Percentiles rank a stretch among this genome's conserved stretches.
Conservation (phyloP, 768 basidiomycete species). For the Boletales sp. region DNA sequence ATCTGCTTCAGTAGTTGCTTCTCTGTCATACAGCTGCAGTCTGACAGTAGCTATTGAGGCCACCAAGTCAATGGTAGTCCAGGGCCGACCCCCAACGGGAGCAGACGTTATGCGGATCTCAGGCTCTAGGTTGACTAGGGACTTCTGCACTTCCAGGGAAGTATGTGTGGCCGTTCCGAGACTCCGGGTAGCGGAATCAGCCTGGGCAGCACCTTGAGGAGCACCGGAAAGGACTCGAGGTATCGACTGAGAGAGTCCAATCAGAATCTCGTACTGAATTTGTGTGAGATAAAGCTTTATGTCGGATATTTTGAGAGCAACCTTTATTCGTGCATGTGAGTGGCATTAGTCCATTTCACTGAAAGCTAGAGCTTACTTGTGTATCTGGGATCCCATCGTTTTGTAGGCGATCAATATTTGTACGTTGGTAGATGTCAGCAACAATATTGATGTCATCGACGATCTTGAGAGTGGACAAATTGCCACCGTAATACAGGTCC, state of each 20-base stretch:
- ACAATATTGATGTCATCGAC: slow-evolving; percentile 85
- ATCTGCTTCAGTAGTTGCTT: slow-evolving; percentile 51
- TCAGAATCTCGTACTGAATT: slow-evolving; percentile 71
- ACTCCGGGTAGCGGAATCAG: slow-evolving; percentile 18
- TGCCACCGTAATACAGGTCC: slow-evolving; percentile 47
- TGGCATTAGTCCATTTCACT: not conserved
- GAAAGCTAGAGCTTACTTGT: slow-evolving; percentile 47
- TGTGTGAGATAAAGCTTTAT: slow-evolving; percentile 83
- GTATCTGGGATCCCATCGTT: slow-evolving; percentile 63
- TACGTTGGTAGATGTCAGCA: slow-evolving; percentile 64
- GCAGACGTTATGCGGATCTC: slow-evolving; percentile 44
- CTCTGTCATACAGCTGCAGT: slow-evolving; percentile 79
- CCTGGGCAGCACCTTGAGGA: slow-evolving; percentile 39
- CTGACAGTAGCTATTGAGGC: slow-evolving; percentile 70
- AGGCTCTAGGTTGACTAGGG: slow-evolving; percentile 40
- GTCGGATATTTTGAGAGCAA: slow-evolving; percentile 73
- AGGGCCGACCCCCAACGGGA: slow-evolving; percentile 32
- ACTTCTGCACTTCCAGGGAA: slow-evolving; percentile 1
- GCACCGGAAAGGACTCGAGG: slow-evolving; percentile 56
- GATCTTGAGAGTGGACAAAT: slow-evolving; percentile 67
- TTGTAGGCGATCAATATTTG: slow-evolving; percentile 47
- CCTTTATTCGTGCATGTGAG: slow-evolving; percentile 38
- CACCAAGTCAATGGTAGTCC: slow-evolving; percentile 70
- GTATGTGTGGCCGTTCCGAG: not conserved
- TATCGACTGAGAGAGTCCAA: slow-evolving; percentile 64